A percentile compares a stretch with the other conserved stretches of the same genome.
Evolutionary conservation across 805 yeast genomes (phyloP).

Genomic region (Clavispora phyllophila): DNA sequence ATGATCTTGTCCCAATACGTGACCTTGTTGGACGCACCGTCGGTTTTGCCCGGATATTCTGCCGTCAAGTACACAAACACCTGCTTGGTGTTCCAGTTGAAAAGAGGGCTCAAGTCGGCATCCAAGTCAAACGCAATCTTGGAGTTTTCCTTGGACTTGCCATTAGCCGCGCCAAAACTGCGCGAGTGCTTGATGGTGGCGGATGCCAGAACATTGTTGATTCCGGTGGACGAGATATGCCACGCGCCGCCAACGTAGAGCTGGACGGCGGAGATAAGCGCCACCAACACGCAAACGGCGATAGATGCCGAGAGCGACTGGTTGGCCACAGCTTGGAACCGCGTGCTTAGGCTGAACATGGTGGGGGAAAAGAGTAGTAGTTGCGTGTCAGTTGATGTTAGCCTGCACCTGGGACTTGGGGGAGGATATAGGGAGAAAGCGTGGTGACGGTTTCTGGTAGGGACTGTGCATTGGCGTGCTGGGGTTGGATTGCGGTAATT

Average conservation of each 20-base stretch:
- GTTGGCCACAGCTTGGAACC: conserved; percentile 48
- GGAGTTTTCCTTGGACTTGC: conserved; percentile 72
- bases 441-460: too few species aligned
- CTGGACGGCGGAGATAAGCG: conserved; percentile 46
- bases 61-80: conserved; percentile 89
- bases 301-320: conserved; percentile 49
- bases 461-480: too few species aligned
- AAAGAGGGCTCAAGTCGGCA: conserved; percentile 69
- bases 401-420: neutral
- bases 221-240: conserved; percentile 32
- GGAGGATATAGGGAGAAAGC: too few species aligned
- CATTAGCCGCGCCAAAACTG: conserved; percentile 61
- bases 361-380: neutral
- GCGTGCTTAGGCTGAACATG: conserved; percentile 32
- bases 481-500: too few species aligned
- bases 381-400: conserved; percentile 1
- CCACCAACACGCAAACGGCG: conserved; percentile 43
- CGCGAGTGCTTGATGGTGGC: conserved; percentile 50
- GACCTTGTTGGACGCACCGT: conserved; percentile 53
- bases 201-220: conserved; percentile 30
- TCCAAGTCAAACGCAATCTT: conserved; percentile 67
- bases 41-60: conserved; percentile 56
- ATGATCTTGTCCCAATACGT: conserved; percentile 91
- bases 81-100: conserved; percentile 97
- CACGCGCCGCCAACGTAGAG: conserved; percentile 43